Percentiles rank a stretch among this genome's conserved stretches.
phyloP scores from a whole-genome alignment of 2,329 filamentous ascomycete genomes.

The Phialophora macrospora region DNA sequence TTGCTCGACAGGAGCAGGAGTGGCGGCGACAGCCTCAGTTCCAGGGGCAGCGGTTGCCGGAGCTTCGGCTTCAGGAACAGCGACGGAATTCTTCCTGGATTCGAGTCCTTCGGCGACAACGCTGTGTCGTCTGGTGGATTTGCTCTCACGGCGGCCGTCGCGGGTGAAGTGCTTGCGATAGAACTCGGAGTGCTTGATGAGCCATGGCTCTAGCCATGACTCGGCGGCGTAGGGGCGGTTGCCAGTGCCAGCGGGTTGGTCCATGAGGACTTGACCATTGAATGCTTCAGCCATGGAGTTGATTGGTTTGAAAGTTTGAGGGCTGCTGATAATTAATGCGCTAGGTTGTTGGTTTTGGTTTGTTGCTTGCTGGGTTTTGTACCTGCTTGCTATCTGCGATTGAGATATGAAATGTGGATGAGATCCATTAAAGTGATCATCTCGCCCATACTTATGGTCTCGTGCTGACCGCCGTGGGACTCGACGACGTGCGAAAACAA shows the following conservation, averaged over 20 bases:
- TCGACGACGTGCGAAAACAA: conserved; percentile 8
- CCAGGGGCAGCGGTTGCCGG: conserved; percentile 35
- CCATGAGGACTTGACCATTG: conserved; percentile 32
- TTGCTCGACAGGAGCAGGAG: conserved; percentile 29
- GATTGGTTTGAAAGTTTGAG: background rate
- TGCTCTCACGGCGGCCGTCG: conserved; percentile 30
- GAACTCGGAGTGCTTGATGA: conserved; percentile 36
- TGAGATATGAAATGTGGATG: conserved; percentile 9
- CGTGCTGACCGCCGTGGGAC: conserved; percentile 8
- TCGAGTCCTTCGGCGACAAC: conserved; percentile 29
- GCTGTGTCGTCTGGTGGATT: conserved; percentile 34
- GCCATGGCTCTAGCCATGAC: conserved; percentile 37
- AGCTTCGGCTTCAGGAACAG: conserved; percentile 20
- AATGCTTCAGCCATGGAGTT: conserved; percentile 32
- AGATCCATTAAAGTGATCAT: conserved; percentile 9
- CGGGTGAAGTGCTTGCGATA: conserved; percentile 36
- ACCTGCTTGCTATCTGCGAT: background rate
- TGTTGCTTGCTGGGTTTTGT: background rate
- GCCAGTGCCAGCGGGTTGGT: conserved; percentile 32
- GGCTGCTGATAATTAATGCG: background rate
- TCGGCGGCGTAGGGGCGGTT: conserved; percentile 35
- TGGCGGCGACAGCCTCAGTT: conserved; percentile 18
- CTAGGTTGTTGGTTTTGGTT: background rate
- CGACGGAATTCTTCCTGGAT: conserved; percentile 34
- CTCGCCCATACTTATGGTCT: conserved; percentile 29